These are phyloP conservation scores for Syzygium aqueum DNA, from an alignment of 345 rosid species.

Conservation along the genomic window DNA sequence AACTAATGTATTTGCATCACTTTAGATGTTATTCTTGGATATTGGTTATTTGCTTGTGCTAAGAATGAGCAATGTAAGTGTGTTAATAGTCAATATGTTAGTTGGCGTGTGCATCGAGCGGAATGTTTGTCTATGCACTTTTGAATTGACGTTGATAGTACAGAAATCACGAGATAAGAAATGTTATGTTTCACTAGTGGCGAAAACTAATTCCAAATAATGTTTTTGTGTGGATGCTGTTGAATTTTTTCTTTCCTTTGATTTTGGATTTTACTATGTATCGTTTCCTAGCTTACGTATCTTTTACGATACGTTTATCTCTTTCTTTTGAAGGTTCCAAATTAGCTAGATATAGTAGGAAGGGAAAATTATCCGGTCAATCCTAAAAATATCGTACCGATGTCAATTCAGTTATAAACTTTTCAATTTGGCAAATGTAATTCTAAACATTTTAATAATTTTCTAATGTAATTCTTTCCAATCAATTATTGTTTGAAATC, in stretches of 20 bases:
- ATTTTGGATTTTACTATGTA: not conserved
- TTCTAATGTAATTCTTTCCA: not conserved
- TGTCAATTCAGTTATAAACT: not conserved
- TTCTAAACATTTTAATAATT: not conserved
- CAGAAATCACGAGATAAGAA: too few relatives aligned
- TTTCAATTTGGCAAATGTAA: not conserved
- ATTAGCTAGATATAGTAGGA: not conserved
- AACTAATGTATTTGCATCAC: not conserved
- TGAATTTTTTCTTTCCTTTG: not conserved
- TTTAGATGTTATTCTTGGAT: not conserved
- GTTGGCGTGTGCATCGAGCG: too few relatives aligned
- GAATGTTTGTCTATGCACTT: too few relatives aligned
- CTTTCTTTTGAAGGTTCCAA: not conserved
- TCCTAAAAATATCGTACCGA: accelerated
- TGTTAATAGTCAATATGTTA: too few relatives aligned
- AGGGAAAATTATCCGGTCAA: not conserved
- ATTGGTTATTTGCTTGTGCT: not conserved
- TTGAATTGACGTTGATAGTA: too few relatives aligned
- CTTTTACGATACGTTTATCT: not conserved
- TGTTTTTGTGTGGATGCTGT: not conserved
- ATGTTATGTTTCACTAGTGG: too few relatives aligned
- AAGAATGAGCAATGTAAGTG: not conserved
- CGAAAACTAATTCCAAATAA: too few relatives aligned
- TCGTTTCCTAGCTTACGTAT: not conserved
- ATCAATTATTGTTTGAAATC: not conserved